Conservation (phyloP, 352 stramenopile species). For the Globisporangium canariense region DNA sequence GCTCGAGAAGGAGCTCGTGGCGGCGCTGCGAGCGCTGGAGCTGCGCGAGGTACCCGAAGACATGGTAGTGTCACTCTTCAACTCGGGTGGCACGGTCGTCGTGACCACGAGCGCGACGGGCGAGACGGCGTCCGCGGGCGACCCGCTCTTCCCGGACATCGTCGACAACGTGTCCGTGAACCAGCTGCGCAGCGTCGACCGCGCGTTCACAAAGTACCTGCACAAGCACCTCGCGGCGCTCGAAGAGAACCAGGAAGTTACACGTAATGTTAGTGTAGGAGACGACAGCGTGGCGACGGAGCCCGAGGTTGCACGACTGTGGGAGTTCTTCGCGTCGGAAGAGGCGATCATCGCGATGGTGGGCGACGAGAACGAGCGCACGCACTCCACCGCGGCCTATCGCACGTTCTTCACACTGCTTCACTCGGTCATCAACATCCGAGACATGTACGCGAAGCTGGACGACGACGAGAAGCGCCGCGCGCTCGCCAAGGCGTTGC, state of each 20-base stretch:
- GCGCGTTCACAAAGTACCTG: slow-evolving; percentile 55
- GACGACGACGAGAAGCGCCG: slow-evolving; percentile 30
- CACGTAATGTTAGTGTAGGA: slow-evolving; percentile 3
- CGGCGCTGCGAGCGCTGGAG: slow-evolving; percentile 52
- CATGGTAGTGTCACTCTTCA: slow-evolving; percentile 57
- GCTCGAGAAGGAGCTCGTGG: slow-evolving; percentile 61
- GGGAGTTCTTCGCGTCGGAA: slow-evolving; percentile 57
- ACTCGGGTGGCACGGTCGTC: slow-evolving; percentile 61
- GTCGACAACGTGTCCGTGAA: slow-evolving; percentile 35
- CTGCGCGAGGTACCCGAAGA: slow-evolving; percentile 46
- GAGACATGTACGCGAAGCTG: slow-evolving; percentile 49
- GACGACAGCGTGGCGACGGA: slow-evolving; percentile 5
- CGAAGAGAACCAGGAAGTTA: slow-evolving; percentile 2
- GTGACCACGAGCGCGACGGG: slow-evolving; percentile 16
- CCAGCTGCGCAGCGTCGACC: slow-evolving; percentile 45
- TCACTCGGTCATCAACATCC: slow-evolving; percentile 54
- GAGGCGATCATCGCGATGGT: slow-evolving; percentile 37
- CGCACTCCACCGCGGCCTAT: slow-evolving; percentile 42
- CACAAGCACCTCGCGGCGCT: slow-evolving; percentile 25
- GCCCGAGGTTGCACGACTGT: slow-evolving; percentile 32
- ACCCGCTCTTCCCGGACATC: slow-evolving; percentile 25
- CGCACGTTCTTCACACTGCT: slow-evolving; percentile 62
- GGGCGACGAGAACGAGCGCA: slow-evolving; percentile 28
- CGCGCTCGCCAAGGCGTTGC: slow-evolving; percentile 53
- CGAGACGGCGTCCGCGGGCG: slow-evolving; percentile 20